Evolutionary conservation across 306 rosid species (phyloP), one percentile per base, ranked within the genome.

Genomic region (Sophora flavescens): DNA sequence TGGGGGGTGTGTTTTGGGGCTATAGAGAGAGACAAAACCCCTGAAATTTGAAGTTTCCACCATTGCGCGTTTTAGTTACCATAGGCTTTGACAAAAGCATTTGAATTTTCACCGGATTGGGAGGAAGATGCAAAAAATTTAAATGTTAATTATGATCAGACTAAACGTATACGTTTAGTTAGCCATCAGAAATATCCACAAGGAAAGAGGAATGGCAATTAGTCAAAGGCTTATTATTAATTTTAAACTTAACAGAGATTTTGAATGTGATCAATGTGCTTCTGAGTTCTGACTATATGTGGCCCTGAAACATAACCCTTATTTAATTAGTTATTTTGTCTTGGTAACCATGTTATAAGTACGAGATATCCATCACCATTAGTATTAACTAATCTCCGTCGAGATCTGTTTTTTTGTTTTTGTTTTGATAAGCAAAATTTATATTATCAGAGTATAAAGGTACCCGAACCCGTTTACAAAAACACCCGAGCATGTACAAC

Each of bases 61-160:
- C 9, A 18, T 67, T 14, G 71, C 75, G 76, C 68, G 87, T 79
- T 57, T 75, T 58, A 48, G 79, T 60, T 56, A 5, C 13, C 9
- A 10, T 48, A 35, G 8, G 39, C 16, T 71, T 47, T 36, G 60
- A 39, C 4, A 42, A 22, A 44, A 30, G 12, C 41, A 36, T 67
- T 83, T 74, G 83, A 78, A 83, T 78, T 74, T 78, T 83, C 83
- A 15, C 47, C 14, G 32, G 50, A 32, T 41, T 60, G 32, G 44
- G 14, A 60, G 38, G 57, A 28, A 3, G 41, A 35, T 52, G 63
- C 30, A 53, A 16, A 53, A 53, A 16, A 53, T 4, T 51, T 51
- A 63, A 3, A 32, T 36, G 28, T 48, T 63, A 63, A n/a, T n/a
- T 0, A 22, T 22, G 38, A 22, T 22, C 15, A 7, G 5, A 50